Conservation (phyloP, 1,284 basidiomycete genomes). For the Ustilago bromivora region DNA sequence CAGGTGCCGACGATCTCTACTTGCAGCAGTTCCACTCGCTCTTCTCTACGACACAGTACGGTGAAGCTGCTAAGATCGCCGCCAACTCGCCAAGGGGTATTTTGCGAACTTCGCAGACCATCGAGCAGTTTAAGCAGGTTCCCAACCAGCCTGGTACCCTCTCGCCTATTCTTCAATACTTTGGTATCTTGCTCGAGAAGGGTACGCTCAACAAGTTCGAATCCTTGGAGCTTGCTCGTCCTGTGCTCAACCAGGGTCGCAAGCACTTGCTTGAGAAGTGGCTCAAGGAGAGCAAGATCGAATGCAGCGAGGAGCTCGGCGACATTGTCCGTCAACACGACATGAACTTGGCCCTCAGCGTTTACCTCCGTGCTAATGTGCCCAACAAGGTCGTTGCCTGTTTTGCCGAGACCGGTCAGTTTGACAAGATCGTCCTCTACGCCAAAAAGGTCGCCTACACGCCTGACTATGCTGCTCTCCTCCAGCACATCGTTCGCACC, state of each 20-base stretch:
- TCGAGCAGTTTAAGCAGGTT: constrained; percentile 97
- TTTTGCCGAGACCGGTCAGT: constrained; percentile 99
- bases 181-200: constrained; percentile 96
- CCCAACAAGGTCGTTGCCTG: constrained; percentile 98
- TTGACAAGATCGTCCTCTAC: constrained; percentile 97
- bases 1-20: constrained; percentile 97
- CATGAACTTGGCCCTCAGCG: constrained; percentile 97
- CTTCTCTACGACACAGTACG: constrained; percentile 89
- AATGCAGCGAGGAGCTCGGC: constrained; percentile 97
- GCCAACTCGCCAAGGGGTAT: constrained; percentile 98
- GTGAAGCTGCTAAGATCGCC: constrained; percentile 97
- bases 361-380: constrained; percentile 96
- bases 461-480: constrained; percentile 92
- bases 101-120: constrained; percentile 92
- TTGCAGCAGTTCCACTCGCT: constrained; percentile 94
- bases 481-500: constrained; percentile 96
- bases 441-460: constrained; percentile 96
- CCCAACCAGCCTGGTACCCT: constrained; percentile 89
- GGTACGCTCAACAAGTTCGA: constrained; percentile 97
- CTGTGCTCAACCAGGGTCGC: constrained; percentile 94
- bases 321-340: constrained; percentile 96
- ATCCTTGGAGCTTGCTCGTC: constrained; percentile 93
- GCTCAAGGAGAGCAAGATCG: constrained; percentile 99
- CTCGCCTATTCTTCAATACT: constrained; percentile 97
- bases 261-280: constrained; percentile 99